phyloP scores from a whole-genome alignment of 192 early-diverging fungal species.

The Coemansia sp. region DNA sequence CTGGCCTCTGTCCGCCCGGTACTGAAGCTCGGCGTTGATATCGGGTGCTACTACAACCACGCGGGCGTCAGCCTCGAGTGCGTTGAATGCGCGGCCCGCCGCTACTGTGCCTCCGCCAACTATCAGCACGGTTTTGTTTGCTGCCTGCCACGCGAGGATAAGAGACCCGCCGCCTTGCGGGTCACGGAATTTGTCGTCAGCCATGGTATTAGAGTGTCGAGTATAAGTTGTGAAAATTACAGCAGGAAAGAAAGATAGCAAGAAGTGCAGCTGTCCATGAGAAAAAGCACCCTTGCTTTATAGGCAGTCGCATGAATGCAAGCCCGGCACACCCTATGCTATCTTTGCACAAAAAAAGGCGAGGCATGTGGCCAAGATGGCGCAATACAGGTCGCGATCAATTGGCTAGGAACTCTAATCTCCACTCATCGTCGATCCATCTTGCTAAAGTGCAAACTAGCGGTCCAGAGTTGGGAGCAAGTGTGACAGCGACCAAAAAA shows the following conservation, averaged over 20 bases:
- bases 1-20: slow-evolving; percentile 59
- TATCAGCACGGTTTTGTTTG: slow-evolving; percentile 74
- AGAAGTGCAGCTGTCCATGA: not conserved
- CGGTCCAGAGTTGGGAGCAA: not conserved
- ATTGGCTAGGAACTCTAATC: slow-evolving; percentile 4
- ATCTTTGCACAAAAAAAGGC: slow-evolving; percentile 2
- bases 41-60: slow-evolving; percentile 75
- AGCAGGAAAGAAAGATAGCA: not conserved
- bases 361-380: slow-evolving; percentile 5
- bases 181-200: slow-evolving; percentile 50
- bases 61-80: slow-evolving; percentile 74
- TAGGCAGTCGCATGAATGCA: not conserved
- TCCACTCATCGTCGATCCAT: not conserved
- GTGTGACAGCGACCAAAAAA: not conserved
- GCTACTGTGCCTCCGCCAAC: slow-evolving; percentile 88
- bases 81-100: slow-evolving; percentile 76
- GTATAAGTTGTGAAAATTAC: not conserved
- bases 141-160: slow-evolving; percentile 78
- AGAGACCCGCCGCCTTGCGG: slow-evolving; percentile 71
- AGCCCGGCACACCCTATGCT: not conserved
- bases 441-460: not conserved
- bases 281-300: not conserved
- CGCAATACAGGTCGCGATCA: slow-evolving; percentile 1
- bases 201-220: slow-evolving; percentile 10
- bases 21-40: slow-evolving; percentile 63